These are phyloP conservation scores for Apophysomyces sp. DNA, from an alignment of 371 early-diverging fungal species.

Conservation along the genomic window DNA sequence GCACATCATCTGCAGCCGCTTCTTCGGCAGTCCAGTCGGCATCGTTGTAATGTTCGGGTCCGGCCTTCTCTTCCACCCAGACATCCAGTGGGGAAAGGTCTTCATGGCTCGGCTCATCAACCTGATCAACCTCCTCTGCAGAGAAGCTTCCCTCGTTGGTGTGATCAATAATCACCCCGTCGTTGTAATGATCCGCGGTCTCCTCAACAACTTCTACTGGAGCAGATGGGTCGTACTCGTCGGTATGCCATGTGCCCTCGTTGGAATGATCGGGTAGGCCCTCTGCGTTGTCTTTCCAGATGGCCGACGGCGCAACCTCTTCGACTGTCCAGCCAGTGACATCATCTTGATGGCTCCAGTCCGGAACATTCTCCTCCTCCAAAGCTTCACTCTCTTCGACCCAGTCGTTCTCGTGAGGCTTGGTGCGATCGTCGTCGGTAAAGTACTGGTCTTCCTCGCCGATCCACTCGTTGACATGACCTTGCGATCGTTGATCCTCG, in stretches of 20 bases:
- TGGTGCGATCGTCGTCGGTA: background rate
- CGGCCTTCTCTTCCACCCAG: background rate
- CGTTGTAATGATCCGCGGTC: constrained; percentile 1
- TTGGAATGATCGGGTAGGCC: background rate
- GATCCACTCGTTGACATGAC: constrained; percentile 11
- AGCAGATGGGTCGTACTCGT: background rate
- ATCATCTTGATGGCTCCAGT: background rate
- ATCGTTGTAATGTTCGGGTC: constrained; percentile 2
- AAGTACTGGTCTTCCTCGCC: constrained; percentile 18
- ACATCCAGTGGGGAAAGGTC: background rate
- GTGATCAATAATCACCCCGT: constrained; percentile 4
- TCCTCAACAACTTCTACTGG: background rate
- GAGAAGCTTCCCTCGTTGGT: constrained; percentile 8
- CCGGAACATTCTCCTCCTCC: background rate
- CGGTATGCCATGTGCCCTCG: background rate
- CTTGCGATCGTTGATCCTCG: constrained; percentile 12
- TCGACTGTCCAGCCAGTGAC: constrained; percentile 4
- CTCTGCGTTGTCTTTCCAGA: background rate
- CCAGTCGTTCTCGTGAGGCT: background rate
- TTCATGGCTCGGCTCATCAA: constrained; percentile 7
- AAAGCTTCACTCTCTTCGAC: background rate
- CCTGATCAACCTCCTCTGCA: constrained; percentile 14
- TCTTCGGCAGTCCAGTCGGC: constrained; percentile 29
- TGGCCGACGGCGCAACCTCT: background rate
- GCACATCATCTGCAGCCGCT: constrained; percentile 1